Base-by-base conservation (phyloP, 1,284 basidiomycete genomes). In the Malassezia restricta region DNA sequence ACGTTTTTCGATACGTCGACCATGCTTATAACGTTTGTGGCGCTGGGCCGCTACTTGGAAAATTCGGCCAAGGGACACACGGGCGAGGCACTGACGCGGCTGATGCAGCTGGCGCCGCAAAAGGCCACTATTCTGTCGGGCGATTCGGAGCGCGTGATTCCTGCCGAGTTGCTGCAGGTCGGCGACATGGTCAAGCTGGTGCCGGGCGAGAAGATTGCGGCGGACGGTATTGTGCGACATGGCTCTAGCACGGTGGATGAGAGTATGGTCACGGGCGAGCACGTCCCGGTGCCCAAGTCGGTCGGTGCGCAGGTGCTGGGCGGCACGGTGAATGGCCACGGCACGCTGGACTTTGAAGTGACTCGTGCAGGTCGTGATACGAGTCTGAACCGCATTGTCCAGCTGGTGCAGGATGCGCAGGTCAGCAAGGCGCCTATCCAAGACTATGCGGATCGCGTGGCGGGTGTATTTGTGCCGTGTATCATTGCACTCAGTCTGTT, bases 1-100 rank as follows among this genome's bases (percentile, higher is more conserved):
- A 82, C 90, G 30, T 98, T 96, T 77, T 98, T 98, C 76, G 94
- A 99, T 76, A 98, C 94, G 1, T 91, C 87, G 65, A 94, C 91
- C 14, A 98, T 98, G 94, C 78, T 99, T 53, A 86, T 99, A 79
- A 89, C 85, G 75, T 98, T 98, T 72, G 87, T 96, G 63, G 89
- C 88, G 4, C 81, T 98, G 29, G 94, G 92, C 1, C 83, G 94
- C 37, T 95, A 86, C 76, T 80, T 98, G 47, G 94, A 98, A 76
- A 98, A 95, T 75, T 80, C 84, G 45, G 94, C 94, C 37, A 98
- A 98, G 75, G 92, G 94, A 39, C 87, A 87, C 75, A 98, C 94
- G 1, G 90, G 87, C 50, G 89, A 90, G 0, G 94, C 94, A 1
- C 79, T 99, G 24, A 95, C 90, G 4, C 88, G 94, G 68, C 81